Percentiles rank a stretch among this genome's conserved stretches.
Evolutionary conservation across 352 stramenopile genomes (phyloP).

Genomic region (Phytopythium delawarense): DNA sequence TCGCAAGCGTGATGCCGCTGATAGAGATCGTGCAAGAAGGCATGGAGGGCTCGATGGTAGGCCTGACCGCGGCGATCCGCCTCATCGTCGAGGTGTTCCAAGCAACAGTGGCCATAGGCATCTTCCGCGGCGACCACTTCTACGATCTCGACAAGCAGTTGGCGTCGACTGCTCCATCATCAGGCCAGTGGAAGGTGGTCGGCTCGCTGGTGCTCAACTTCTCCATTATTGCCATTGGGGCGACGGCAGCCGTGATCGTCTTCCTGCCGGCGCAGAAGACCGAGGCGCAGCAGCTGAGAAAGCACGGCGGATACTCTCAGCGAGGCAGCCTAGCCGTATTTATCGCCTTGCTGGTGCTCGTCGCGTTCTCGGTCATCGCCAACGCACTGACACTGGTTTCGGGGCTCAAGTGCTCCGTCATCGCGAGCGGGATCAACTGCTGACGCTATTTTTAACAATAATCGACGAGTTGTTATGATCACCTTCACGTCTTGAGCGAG

Average conservation of each 20-base stretch:
- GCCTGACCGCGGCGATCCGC: slow-evolving; percentile 43
- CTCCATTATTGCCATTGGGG: slow-evolving; percentile 29
- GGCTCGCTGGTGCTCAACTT: slow-evolving; percentile 33
- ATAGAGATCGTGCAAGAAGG: slow-evolving; percentile 56
- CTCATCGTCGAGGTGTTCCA: slow-evolving; percentile 42
- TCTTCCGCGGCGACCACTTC: slow-evolving; percentile 34
- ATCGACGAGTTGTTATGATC: not conserved
- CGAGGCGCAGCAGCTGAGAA: slow-evolving; percentile 51
- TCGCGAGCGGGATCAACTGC: slow-evolving; percentile 32
- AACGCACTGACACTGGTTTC: slow-evolving; percentile 39
- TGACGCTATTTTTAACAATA: slow-evolving; percentile 5
- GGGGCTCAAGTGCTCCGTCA: slow-evolving; percentile 18
- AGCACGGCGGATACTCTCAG: slow-evolving; percentile 56
- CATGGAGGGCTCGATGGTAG: slow-evolving; percentile 45
- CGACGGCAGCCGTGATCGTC: slow-evolving; percentile 17
- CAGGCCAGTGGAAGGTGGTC: slow-evolving; percentile 25
- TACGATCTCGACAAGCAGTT: slow-evolving; percentile 21
- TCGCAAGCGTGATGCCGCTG: slow-evolving; percentile 31
- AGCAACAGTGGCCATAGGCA: slow-evolving; percentile 26
- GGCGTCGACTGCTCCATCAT: slow-evolving; percentile 13
- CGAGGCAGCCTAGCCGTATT: slow-evolving; percentile 33
- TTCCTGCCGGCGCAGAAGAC: slow-evolving; percentile 51
- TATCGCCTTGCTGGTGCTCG: slow-evolving; percentile 21
- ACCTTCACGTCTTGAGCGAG: not conserved
- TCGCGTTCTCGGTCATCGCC: slow-evolving; percentile 37